Evolutionary conservation across 2,329 filamentous ascomycete species (phyloP).

Genomic region (Arthrobotrys sphaeroides): DNA sequence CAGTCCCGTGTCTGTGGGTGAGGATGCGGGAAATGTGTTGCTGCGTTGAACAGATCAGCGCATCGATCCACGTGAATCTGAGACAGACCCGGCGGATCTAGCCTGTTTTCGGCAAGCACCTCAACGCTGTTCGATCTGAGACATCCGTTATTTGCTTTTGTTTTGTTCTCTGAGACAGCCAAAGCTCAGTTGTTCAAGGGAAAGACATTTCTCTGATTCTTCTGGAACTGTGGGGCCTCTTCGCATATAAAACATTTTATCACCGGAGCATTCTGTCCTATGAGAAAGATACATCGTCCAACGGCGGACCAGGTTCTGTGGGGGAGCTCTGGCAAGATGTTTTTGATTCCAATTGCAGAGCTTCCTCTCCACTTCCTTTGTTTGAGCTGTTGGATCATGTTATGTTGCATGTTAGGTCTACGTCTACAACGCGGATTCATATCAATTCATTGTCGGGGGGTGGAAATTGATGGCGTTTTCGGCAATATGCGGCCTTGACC

Average conservation of each 20-base stretch:
- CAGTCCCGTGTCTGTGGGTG: not conserved
- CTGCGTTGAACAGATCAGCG: not conserved
- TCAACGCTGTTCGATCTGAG: slow-evolving; percentile 46
- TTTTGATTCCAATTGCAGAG: no score
- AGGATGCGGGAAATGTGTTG: not conserved
- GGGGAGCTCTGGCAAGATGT: no score
- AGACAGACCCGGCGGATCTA: slow-evolving; percentile 31
- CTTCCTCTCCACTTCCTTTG: no score
- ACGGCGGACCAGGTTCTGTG: no score
- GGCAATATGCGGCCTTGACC: no score
- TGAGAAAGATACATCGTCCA: no score
- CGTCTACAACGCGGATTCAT: no score
- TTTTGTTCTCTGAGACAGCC: not conserved
- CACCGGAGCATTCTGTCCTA: not conserved
- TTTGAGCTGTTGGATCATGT: no score
- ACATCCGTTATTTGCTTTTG: no score
- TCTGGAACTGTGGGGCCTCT: not conserved
- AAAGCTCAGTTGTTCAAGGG: not conserved
- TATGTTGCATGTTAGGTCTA: no score
- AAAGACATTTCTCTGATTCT: slow-evolving; percentile 17
- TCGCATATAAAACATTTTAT: slow-evolving; percentile 17
- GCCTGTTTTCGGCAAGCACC: slow-evolving; percentile 31
- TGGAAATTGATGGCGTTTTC: no score
- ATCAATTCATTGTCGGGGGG: no score
- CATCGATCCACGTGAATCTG: slow-evolving; percentile 36